Base-by-base conservation (phyloP, 2,329 filamentous ascomycete genomes). In the Ramularia endophylla region DNA sequence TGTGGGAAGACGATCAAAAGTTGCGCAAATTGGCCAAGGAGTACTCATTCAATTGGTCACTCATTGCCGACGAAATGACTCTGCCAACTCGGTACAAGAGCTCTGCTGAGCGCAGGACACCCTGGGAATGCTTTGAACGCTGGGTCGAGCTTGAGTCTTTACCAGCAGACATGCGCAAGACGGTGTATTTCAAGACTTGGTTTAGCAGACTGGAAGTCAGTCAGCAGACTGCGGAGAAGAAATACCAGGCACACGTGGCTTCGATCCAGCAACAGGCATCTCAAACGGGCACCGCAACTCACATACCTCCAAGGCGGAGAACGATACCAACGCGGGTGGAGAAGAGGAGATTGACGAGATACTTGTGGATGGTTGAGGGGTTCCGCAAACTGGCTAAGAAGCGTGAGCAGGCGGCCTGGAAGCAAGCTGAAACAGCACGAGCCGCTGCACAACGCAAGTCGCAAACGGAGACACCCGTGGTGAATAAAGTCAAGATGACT, bases 81-180 rank as follows among this genome's bases (percentile, higher is more conserved):
- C 75, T 83, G 12, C 80, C 79, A 38, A 94, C 87, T 0, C 62
- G 81, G 11, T 94, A 87, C 58, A 76, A 80, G n/a, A 90, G 89
- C 15, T 87, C 87, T 2, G 81, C 87, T 8, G 90, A 97, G 61
- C 78, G 92, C 47, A 79, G 92, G 35, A 97, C 90, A 2, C 88
- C 90, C 0, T 98, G 92, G 92, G 92, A 98, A 67, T 98, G 92
- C 61, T 98, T 98, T 56, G 92, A 98, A 65, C 79, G 92, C 31
- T 98, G 90, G 90, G 85, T 95, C 40, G 82, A 85, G 53, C 70
- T 97, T 9, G 92, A 97, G 66, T 88, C 89, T 1, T 71, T 95
- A 27, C 90, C 92, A 4, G 79, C 83, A 8, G 92, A 98, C 51
- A 94, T 97, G 83, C 82, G 85, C 13, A 95, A 95, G 67, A 95